Evolutionary conservation across 73 alveolate species (phyloP).

Genomic region (Paramecium octaurelia): DNA sequence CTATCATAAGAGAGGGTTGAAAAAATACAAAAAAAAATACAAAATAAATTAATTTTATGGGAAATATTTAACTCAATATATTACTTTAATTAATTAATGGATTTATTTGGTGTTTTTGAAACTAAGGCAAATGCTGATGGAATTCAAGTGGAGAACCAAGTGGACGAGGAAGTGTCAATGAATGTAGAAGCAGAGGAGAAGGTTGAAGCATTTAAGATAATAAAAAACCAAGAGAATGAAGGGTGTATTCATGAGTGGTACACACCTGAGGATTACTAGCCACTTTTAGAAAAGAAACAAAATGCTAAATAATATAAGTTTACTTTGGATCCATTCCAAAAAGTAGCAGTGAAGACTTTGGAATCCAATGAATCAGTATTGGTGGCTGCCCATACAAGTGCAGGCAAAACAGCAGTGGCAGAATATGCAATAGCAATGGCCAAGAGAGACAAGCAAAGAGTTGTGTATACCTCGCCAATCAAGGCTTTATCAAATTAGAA

Average conservation of each 20-base stretch:
- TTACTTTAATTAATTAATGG: conserved; percentile 39
- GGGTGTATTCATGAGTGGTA: conserved; percentile 49
- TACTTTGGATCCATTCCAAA: conserved; percentile 94
- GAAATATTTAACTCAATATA: neutral
- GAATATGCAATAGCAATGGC: conserved; percentile 99
- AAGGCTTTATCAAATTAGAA: conserved; percentile 99
- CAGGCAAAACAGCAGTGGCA: conserved; percentile 99
- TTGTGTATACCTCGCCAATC: conserved; percentile 99
- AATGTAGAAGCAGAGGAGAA: neutral
- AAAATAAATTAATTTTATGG: neutral
- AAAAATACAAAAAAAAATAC: neutral
- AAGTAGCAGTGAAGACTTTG: conserved; percentile 91
- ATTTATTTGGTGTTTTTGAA: conserved; percentile 49
- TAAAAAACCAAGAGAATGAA: neutral
- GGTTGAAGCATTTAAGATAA: neutral
- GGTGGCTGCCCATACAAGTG: conserved; percentile 99
- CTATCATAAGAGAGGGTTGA: neutral
- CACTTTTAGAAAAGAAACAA: neutral
- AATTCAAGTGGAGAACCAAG: neutral
- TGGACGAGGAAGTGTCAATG: neutral
- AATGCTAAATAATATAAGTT: conserved; percentile 89
- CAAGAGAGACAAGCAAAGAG: conserved; percentile 93
- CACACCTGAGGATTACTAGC: neutral
- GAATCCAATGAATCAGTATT: conserved; percentile 96
- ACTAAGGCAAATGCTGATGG: neutral